These are phyloP conservation scores for Pseudogymnoascus sp. DNA, from an alignment of 2,329 filamentous ascomycete species.

Conservation along the genomic window DNA sequence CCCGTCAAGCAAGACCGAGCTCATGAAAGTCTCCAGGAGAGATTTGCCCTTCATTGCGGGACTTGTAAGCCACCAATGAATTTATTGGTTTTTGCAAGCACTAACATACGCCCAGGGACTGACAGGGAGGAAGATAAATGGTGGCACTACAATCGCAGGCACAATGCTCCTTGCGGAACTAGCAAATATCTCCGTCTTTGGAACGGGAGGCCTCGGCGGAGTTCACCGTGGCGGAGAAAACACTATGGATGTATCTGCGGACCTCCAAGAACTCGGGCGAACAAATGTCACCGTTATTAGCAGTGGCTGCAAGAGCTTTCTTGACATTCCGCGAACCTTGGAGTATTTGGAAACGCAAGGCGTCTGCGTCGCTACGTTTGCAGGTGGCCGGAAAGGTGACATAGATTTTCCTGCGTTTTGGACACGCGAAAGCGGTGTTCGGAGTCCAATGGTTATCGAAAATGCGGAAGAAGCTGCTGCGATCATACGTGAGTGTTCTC, in stretches of 20 bases:
- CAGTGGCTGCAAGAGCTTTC: constrained; percentile 90
- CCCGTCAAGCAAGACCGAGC: constrained; percentile 55
- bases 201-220: constrained; percentile 87
- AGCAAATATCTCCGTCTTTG: constrained; percentile 87
- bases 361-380: constrained; percentile 80
- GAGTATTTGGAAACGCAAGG: constrained; percentile 68
- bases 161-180: constrained; percentile 85
- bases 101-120: constrained; percentile 42
- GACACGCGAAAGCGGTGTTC: constrained; percentile 75
- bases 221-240: constrained; percentile 84
- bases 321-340: constrained; percentile 83
- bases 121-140: constrained; percentile 62
- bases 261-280: constrained; percentile 85
- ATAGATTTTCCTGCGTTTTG: constrained; percentile 92
- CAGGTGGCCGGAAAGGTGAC: constrained; percentile 62
- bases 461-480: constrained; percentile 77
- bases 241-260: constrained; percentile 89
- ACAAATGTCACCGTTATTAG: constrained; percentile 83
- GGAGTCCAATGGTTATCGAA: constrained; percentile 67
- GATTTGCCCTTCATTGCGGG: constrained; percentile 79
- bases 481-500: constrained; percentile 59
- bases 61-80: constrained; percentile 44
- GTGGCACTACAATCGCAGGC: constrained; percentile 86
- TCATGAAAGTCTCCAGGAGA: constrained; percentile 76
- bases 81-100: constrained; percentile 8